Evolutionary conservation across 148 eudicot genomes (phyloP).

Genomic region (Bassia scoparia): DNA sequence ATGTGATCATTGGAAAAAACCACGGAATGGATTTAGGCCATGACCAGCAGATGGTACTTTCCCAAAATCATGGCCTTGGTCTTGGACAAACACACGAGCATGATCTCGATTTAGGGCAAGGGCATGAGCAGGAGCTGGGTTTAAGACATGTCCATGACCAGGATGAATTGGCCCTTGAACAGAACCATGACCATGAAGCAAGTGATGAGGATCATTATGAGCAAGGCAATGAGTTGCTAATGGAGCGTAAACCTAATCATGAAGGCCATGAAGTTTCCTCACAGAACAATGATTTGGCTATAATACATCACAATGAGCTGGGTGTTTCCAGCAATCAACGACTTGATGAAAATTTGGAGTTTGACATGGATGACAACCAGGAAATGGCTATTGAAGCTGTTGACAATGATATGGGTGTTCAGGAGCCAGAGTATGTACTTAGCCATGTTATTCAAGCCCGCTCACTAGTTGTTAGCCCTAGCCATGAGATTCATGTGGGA

Average conservation of each 20-base stretch:
- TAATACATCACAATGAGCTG: conserved; percentile 28
- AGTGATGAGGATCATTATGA: conserved; percentile 26
- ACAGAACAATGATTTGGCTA: conserved; percentile 32
- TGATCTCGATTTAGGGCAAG: conserved; percentile 27
- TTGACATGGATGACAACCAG: conserved; percentile 35
- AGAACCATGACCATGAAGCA: conserved; percentile 25
- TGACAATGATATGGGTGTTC: conserved; percentile 29
- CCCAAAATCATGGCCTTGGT: conserved; percentile 31
- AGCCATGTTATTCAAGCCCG: conserved; percentile 44
- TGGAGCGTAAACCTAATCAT: conserved; percentile 28
- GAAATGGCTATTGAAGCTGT: conserved; percentile 38
- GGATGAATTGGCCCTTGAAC: conserved; percentile 31
- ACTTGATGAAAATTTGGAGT: conserved; percentile 38
- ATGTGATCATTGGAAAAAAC: conserved; percentile 41
- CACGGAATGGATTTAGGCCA: conserved; percentile 36
- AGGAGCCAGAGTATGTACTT: conserved; percentile 28
- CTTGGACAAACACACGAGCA: conserved; percentile 26
- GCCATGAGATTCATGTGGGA: conserved; percentile 45
- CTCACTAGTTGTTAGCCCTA: conserved; percentile 32
- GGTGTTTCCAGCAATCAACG: conserved; percentile 36
- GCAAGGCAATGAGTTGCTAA: conserved; percentile 31
- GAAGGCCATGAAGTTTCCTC: conserved; percentile 29
- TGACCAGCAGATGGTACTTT: conserved; percentile 23
- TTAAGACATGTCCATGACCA: conserved; percentile 25
- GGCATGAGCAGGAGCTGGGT: conserved; percentile 28